A percentile compares a stretch with the other conserved stretches of the same genome.
These are phyloP conservation scores for Myxozyma neotropica DNA, from an alignment of 805 yeast genomes.

Conservation along the genomic window DNA sequence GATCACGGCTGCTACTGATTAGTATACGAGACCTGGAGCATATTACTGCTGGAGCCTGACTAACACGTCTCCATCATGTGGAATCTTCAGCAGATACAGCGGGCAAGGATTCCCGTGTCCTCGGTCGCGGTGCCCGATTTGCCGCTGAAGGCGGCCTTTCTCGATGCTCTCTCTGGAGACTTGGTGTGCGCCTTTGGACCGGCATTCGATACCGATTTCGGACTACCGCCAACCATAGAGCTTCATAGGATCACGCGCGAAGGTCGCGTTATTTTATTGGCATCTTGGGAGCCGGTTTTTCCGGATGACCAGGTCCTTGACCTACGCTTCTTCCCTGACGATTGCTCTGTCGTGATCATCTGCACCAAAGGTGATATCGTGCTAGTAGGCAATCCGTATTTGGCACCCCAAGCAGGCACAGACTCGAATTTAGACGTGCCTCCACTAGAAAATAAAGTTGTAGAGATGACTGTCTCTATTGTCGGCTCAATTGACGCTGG, in stretches of 20 bases:
- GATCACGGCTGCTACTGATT: too few species aligned
- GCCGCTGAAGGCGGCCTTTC: constrained; percentile 54
- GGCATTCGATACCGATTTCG: background rate
- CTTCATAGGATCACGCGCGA: constrained; percentile 9
- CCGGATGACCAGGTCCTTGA: constrained; percentile 11
- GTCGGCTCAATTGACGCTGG: constrained; percentile 85
- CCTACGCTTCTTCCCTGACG: constrained; percentile 26
- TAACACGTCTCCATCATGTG: constrained; percentile 16
- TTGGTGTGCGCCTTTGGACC: constrained; percentile 63
- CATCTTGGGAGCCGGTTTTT: constrained; percentile 44
- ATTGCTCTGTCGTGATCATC: constrained; percentile 47
- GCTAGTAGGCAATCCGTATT: constrained; percentile 25
- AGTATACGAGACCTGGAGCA: too few species aligned
- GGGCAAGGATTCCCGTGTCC: constrained; percentile 47
- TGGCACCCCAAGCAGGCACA: constrained; percentile 45
- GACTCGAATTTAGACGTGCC: constrained; percentile 2
- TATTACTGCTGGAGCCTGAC: too few species aligned
- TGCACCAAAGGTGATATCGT: constrained; percentile 75
- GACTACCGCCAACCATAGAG: constrained; percentile 7
- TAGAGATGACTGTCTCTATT: constrained; percentile 62
- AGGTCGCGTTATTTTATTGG: constrained; percentile 57
- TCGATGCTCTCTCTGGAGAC: constrained; percentile 75
- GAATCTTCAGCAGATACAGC: constrained; percentile 28
- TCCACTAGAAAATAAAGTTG: constrained; percentile 51
- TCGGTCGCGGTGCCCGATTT: constrained; percentile 69